Conservation (phyloP, 495 filamentous ascomycete species). For the Arthonia radiata region DNA sequence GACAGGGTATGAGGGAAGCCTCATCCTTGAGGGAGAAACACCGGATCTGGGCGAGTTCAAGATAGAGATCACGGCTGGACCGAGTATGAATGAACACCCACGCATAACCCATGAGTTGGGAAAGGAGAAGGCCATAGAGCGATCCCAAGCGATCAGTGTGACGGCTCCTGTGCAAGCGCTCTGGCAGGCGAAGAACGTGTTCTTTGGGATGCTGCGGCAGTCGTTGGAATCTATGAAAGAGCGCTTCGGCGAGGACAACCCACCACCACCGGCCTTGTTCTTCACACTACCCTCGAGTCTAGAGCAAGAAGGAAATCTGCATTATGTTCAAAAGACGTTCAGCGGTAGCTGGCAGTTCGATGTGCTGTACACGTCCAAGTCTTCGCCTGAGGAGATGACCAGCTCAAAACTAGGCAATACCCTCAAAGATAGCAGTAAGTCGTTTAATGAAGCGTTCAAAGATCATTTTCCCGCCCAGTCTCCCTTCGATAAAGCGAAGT, state of each 20-base stretch:
- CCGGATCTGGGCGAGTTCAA: conserved; percentile 62
- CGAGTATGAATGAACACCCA: conserved; percentile 35
- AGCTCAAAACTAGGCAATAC: conserved; percentile 12
- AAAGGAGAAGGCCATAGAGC: conserved; percentile 47
- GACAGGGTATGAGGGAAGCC: conserved; percentile 40
- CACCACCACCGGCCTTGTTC: conserved; percentile 63
- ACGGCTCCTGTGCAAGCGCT: conserved; percentile 38
- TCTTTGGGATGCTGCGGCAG: conserved; percentile 8
- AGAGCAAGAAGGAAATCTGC: conserved; percentile 52
- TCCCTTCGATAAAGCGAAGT: conserved; percentile 50
- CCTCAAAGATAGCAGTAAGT: conserved; percentile 27
- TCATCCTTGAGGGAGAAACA: conserved; percentile 52
- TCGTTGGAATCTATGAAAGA: conserved; percentile 1
- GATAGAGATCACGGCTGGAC: conserved; percentile 48
- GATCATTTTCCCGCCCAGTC: conserved; percentile 45
- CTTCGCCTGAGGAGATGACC: conserved; percentile 31
- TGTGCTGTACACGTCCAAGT: conserved; percentile 66
- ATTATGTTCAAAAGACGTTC: conserved; percentile 83
- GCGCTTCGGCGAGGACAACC: conserved; percentile 28
- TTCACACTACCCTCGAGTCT: conserved; percentile 45
- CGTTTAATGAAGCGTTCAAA: conserved; percentile 51
- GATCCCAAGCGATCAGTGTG: conserved; percentile 48
- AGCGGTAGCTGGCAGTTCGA: conserved; percentile 71
- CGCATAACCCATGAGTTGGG: conserved; percentile 35
- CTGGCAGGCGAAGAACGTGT: conserved; percentile 63